Base-by-base conservation (phyloP, 768 basidiomycete species). In the Lepiota venenata region DNA sequence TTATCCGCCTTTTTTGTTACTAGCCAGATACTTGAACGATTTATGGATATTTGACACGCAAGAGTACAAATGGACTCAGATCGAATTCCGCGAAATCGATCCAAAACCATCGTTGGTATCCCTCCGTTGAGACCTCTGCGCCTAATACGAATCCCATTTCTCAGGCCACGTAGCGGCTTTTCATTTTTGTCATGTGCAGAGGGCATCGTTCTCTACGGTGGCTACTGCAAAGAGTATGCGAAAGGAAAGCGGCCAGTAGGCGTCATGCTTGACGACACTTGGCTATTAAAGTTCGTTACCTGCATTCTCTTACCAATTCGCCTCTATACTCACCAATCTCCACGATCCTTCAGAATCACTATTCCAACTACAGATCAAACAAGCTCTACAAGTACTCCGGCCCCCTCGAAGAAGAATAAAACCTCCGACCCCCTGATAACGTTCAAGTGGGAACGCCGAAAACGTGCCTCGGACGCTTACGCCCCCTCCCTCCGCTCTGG, bases 201-300 rank as follows among this genome's bases (percentile, higher is more conserved):
- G 14, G 93, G 94, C 0, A 80, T 94, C 6, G 62, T 95, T 7
- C 64, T 97, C 4, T 84, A 93, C 60, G 93, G 91, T 10, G 94
- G 94, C 0, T 96, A 96, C 65, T 91, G 87, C 64, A 95, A 97
- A 66, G 88, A 92, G 69, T 95, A 94, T 61, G 63, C 70, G 18
- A 93, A 94, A 64, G 91, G 92, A 2, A 91, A 92, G 63, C 83
- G 89, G 1, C 85, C 89, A 0, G 72, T 91, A 11, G 93, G 93
- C 0, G 74, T 93, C n/a, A 92, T 90, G 72, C 75, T 95, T 5
- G 91, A 93, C 15, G 93, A 97, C 63, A 91, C 89, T 0, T 97
- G 93, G 94, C 74, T 93, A 49, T 75, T 97, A 5, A 80, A 81
- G 87, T 90, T 51, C 2, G 78, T 68, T 11, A 25, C 45, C 3